Evolutionary conservation across 106 monocot species (phyloP).

Genomic region (Xerophyta viscosa): DNA sequence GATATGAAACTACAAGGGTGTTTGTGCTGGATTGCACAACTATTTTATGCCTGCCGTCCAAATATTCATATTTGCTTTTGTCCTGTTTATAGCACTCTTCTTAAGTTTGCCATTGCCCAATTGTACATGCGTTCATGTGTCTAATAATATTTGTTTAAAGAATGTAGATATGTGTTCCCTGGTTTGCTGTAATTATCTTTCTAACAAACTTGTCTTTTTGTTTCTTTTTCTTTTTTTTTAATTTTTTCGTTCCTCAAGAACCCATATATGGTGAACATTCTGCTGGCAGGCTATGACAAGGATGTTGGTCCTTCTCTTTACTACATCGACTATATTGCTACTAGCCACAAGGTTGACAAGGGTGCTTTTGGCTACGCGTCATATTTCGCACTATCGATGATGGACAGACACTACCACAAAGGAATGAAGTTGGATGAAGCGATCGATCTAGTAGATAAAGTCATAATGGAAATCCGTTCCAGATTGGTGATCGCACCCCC

Average conservation of each 20-base stretch:
- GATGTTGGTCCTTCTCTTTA: slow-evolving; percentile 76
- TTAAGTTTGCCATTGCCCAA: too few species aligned
- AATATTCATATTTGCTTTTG: too few species aligned
- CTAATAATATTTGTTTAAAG: too few species aligned
- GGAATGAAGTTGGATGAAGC: slow-evolving; percentile 82
- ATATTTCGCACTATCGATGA: slow-evolving; percentile 63
- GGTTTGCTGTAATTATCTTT: neutral
- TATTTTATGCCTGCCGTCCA: too few species aligned
- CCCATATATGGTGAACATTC: slow-evolving; percentile 65
- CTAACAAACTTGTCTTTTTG: neutral
- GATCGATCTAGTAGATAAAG: slow-evolving; percentile 63
- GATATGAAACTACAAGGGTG: too few species aligned
- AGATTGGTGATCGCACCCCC: slow-evolving; percentile 74
- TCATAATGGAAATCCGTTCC: slow-evolving; percentile 70
- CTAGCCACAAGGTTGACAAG: slow-evolving; percentile 89
- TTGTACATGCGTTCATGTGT: too few species aligned
- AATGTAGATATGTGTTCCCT: too few species aligned
- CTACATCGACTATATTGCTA: slow-evolving; percentile 90
- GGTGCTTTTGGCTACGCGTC: slow-evolving; percentile 88
- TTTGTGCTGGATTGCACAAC: too few species aligned
- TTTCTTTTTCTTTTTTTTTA: too few species aligned
- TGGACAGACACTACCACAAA: slow-evolving; percentile 69
- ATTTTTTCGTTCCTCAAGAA: slow-evolving; percentile 34
- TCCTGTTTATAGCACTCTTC: too few species aligned
- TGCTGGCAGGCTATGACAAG: slow-evolving; percentile 88